Conservation (phyloP, 2,329 filamentous ascomycete genomes). For the Emergomyces africanus region DNA sequence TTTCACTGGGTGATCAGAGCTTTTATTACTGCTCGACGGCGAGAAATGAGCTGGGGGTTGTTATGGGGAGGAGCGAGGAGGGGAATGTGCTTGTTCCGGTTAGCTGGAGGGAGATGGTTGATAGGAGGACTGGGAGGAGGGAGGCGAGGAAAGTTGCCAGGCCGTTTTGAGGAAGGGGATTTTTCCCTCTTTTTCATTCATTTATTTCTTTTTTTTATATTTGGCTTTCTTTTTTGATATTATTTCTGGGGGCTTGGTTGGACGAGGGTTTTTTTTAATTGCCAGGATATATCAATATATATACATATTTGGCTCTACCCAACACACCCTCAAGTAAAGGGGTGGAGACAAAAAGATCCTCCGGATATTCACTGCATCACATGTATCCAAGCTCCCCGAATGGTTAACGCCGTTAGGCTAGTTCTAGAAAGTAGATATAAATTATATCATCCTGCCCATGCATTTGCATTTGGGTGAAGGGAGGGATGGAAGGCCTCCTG, state of each 20-base stretch:
- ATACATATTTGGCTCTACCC: not conserved
- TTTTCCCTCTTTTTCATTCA: not conserved
- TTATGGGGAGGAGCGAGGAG: constrained; percentile 78
- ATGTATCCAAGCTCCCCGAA: too few species aligned
- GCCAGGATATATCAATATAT: too few species aligned
- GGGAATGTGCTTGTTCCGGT: constrained; percentile 87
- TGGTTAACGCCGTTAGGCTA: too few species aligned
- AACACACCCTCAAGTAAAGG: too few species aligned
- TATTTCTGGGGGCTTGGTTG: not conserved
- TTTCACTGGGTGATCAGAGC: constrained; percentile 82
- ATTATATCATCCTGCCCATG: too few species aligned
- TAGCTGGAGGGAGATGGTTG: constrained; percentile 89
- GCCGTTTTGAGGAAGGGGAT: constrained; percentile 51
- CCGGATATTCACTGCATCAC: too few species aligned
- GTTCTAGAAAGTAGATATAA: too few species aligned
- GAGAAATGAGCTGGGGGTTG: constrained; percentile 80
- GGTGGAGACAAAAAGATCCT: too few species aligned
- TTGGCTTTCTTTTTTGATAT: not conserved
- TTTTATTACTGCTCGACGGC: constrained; percentile 94
- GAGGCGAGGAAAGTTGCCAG: constrained; percentile 90
- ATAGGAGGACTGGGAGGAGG: constrained; percentile 62
- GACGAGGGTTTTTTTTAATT: not conserved
- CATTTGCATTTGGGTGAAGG: not conserved
- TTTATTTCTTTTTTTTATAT: not conserved
- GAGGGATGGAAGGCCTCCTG: not conserved